A percentile compares a stretch with the other conserved stretches of the same genome.
These are phyloP conservation scores for Halocafeteria seosinensis DNA, from an alignment of 108 stramenopile genomes.

Conservation along the genomic window DNA sequence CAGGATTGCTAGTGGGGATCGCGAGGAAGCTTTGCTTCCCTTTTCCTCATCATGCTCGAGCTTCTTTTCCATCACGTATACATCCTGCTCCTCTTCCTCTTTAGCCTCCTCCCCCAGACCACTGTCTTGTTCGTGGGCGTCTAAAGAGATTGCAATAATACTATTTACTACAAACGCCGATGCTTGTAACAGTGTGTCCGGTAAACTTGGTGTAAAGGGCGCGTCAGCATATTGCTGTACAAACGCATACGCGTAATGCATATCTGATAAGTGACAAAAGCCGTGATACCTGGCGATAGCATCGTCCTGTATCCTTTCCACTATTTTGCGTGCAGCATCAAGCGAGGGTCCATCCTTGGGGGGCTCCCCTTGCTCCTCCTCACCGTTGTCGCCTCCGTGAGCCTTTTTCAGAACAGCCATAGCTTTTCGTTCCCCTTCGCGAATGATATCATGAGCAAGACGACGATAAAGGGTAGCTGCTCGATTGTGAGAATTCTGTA, in stretches of 20 bases:
- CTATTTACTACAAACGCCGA: background rate
- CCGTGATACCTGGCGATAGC: background rate
- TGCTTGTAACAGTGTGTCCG: background rate
- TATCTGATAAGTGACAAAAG: background rate
- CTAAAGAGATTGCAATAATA: background rate
- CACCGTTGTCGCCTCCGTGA: background rate
- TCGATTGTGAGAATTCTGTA: background rate
- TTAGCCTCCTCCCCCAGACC: no score
- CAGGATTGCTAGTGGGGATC: background rate
- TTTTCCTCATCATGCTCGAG: no score
- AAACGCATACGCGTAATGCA: background rate
- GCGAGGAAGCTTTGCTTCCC: background rate
- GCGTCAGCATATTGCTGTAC: background rate
- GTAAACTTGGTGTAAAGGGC: background rate
- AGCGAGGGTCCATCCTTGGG: no score
- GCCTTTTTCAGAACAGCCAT: background rate
- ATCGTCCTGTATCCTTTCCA: no score
- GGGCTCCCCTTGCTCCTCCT: background rate
- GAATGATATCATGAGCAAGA: background rate
- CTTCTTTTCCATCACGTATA: no score
- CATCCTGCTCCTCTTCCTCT: no score
- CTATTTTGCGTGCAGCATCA: no score
- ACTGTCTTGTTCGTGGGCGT: background rate
- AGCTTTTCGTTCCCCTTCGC: background rate
- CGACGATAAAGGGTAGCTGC: background rate